Evolutionary conservation across 2,329 filamentous ascomycete species (phyloP), one percentile per base, ranked within the genome.

Genomic region (Xylariaceae sp.): DNA sequence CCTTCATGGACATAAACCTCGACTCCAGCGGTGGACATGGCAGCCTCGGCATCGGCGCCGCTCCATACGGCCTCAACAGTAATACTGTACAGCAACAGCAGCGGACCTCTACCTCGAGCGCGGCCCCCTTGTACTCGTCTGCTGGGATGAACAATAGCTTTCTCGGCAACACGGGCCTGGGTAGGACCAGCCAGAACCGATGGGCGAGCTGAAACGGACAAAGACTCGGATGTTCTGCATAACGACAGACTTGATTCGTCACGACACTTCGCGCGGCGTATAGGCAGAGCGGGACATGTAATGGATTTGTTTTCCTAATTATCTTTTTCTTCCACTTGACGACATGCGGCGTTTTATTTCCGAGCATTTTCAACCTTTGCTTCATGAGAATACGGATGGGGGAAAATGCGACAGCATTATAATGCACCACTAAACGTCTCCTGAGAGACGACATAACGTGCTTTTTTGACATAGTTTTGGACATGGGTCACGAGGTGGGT

Each of bases 1-100:
- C 46, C 49, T 60, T 66, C 35, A 54, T 67, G 4, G 64, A 67
- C 42, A 62, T 67, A 36, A 47, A 51, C 42, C 51, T 66, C 11
- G 63, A 66, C 51, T 62, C 64, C 1, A 42, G 49, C 18, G 58
- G 47, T 33, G 58, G 40, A 12, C 61, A 63, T 27, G 45, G 51
- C 19, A 59, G 52, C 18, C 48, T 67, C 27, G 56, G 59, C 14
- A 58, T 66, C 1, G 57, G 61, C 15, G 49, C 56, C 5, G 52
- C 51, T 22, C 57, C 63, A 5, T 67, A 66, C 36, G 52, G 53
- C 17, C 54, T 66, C 10, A 54, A 60, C 18, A 58, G 54, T 36
- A 51, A 55, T 11, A 46, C 56, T 22, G 53, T 64, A 11, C 56
- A 58, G 6, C 49, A 59, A 35, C 62, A 63, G 30, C 62, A 65